Conservation (phyloP, 257 asterid species). For the Echites panduratus region DNA sequence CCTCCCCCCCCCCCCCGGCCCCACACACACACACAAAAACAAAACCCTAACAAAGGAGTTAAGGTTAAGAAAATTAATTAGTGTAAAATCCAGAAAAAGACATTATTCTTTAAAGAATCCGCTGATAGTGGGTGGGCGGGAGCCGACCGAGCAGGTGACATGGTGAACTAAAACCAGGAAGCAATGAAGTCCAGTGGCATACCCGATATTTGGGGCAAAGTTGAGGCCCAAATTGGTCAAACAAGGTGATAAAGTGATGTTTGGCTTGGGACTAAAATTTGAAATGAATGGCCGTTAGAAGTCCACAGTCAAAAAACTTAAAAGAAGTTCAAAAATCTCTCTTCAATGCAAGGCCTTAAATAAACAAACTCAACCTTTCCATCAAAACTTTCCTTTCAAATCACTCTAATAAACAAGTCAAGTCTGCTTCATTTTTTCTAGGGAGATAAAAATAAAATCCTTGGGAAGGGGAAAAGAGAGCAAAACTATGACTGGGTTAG, state of each 20-base stretch:
- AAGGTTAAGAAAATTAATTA: too few species aligned
- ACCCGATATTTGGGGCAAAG: conserved; percentile 1
- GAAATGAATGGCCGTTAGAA: conserved; percentile 78
- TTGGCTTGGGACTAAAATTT: conserved; percentile 29
- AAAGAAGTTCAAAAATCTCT: conserved; percentile 34
- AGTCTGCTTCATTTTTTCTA: too few species aligned
- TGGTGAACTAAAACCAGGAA: too few species aligned
- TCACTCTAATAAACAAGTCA: not conserved
- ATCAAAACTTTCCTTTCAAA: conserved; percentile 6
- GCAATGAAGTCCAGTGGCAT: conserved; percentile 3
- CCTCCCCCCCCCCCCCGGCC: too few species aligned
- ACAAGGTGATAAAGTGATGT: not conserved
- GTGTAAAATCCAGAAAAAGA: not conserved
- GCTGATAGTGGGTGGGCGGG: too few species aligned
- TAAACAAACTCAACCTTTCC: not conserved
- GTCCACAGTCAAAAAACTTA: conserved; percentile 28
- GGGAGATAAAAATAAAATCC: too few species aligned
- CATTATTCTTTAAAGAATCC: not conserved
- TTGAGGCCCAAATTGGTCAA: conserved; percentile 1
- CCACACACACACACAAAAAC: too few species aligned
- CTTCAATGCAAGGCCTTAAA: conserved; percentile 30
- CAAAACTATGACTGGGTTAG: conserved; percentile 54
- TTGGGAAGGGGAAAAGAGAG: too few species aligned
- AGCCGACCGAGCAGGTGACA: not conserved
- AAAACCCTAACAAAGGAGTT: too few species aligned